Evolutionary conservation across 495 filamentous ascomycete genomes (phyloP), one percentile per base, ranked within the genome.

Genomic region (Talaromyces adpressus): DNA sequence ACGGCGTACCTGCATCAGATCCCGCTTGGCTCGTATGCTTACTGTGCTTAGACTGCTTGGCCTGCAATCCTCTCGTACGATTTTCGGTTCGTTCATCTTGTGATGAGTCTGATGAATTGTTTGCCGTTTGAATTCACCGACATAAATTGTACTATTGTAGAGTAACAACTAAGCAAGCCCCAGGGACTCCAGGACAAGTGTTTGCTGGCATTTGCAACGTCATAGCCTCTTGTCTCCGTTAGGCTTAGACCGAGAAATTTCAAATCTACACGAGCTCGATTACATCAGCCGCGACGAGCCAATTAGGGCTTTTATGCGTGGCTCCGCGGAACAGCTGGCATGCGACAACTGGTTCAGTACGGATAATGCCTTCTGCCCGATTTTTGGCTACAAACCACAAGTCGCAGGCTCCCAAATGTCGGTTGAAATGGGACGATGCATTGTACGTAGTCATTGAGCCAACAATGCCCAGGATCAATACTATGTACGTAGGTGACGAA

Each of bases 1-100:
- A 54, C 51, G 51, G 51, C 51, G 51, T 54, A 54, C 51, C 51
- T 54, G 51, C 51, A 54, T 54, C 20, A 54, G 22, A 54, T 29
- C 45, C 45, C 45, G n/a, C 45, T 20, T 49, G 45, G 45, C 45
- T 49, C 36, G 36, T 16, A 41, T 41, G 36, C 14, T 36, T 36
- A 36, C 36, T 14, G 36, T 14, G 36, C 36, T 41, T 41, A 14
- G 12, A 41, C 12, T 16, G 36, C 36, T 41, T 41, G 36, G 3
- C 27, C 36, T 41, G 36, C 36, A 36, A 3, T 41, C 2, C 14
- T 5, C 12, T 41, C 36, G 36, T 41, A 41, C 36, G 14, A 41
- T 41, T 41, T 41, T 41, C 32, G 14, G 36, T 12, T 41, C 9
- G 9, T 41, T 41, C 5, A 41, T 16, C 11, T 41, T 41, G 36